These are phyloP conservation scores for Ophiostoma pallidulum DNA, from an alignment of 2,329 filamentous ascomycete genomes.

Conservation along the genomic window DNA sequence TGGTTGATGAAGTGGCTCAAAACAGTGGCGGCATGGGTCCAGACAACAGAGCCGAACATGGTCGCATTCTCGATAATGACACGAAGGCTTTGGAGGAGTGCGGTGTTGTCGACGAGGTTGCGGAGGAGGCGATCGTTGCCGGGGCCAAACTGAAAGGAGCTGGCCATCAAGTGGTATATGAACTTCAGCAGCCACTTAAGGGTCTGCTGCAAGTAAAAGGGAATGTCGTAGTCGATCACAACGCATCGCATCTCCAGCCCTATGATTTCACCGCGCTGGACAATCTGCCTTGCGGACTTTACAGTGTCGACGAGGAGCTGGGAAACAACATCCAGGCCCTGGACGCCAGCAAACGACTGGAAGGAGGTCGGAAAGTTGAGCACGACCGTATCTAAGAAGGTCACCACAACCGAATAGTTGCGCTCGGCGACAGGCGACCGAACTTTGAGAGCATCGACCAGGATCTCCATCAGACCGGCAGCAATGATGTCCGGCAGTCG, in stretches of 20 bases:
- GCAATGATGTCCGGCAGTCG: slow-evolving; percentile 76
- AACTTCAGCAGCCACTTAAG: slow-evolving; percentile 93
- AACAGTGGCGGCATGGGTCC: slow-evolving; percentile 88
- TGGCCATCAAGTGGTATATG: slow-evolving; percentile 89
- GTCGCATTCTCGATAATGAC: slow-evolving; percentile 71
- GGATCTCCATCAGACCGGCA: slow-evolving; percentile 78
- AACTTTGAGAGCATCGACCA: slow-evolving; percentile 79
- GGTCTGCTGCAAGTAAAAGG: slow-evolving; percentile 87
- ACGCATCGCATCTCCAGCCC: slow-evolving; percentile 60
- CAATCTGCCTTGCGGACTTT: slow-evolving; percentile 55
- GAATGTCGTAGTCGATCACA: slow-evolving; percentile 85
- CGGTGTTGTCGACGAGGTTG: slow-evolving; percentile 89
- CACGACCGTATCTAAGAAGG: slow-evolving; percentile 81
- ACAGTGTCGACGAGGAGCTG: slow-evolving; percentile 76
- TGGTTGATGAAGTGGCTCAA: slow-evolving; percentile 97
- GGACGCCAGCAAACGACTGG: slow-evolving; percentile 67
- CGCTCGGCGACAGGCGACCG: slow-evolving; percentile 74
- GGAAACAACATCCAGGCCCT: slow-evolving; percentile 84
- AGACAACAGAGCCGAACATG: slow-evolving; percentile 83
- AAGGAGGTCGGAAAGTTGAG: slow-evolving; percentile 80
- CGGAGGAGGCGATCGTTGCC: slow-evolving; percentile 82
- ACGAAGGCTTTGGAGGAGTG: slow-evolving; percentile 68
- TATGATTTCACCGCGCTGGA: slow-evolving; percentile 63
- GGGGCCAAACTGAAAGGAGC: slow-evolving; percentile 49
- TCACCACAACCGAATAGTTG: slow-evolving; percentile 73